Percentiles rank a stretch among this genome's conserved stretches.
Conservation (phyloP, 139 green algal species). For the Volvox africanus region DNA sequence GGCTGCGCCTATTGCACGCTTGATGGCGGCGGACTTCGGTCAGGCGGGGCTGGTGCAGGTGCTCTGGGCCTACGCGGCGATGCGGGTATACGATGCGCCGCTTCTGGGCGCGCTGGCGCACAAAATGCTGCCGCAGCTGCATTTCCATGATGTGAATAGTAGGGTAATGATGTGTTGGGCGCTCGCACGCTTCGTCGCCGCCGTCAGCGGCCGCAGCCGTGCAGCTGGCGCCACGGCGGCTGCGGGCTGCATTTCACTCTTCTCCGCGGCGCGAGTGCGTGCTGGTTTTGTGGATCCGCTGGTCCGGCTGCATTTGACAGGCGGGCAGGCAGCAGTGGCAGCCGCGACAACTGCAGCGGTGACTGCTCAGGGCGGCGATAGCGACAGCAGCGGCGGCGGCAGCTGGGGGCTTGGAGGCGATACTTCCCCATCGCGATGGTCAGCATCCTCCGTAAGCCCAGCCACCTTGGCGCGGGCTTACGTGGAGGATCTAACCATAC, state of each 20-base stretch:
- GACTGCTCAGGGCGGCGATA: neutral
- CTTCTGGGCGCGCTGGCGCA: conserved; percentile 5
- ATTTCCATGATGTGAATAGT: neutral
- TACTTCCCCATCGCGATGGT: neutral
- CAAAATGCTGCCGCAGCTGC: neutral
- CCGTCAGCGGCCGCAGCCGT: neutral
- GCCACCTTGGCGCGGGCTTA: neutral
- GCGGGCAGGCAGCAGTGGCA: neutral
- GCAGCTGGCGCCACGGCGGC: neutral
- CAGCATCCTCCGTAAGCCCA: too few relatives aligned
- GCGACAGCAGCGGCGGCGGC: neutral
- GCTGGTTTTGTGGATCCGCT: neutral
- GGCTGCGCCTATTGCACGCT: neutral
- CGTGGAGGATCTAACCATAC: neutral
- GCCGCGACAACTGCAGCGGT: neutral
- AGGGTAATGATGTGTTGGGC: conserved; percentile 38
- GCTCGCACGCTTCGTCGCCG: neutral
- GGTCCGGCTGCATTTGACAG: too few relatives aligned
- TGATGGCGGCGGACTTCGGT: conserved; percentile 20
- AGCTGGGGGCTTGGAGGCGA: neutral
- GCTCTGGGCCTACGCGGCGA: neutral
- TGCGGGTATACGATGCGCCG: neutral
- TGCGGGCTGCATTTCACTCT: neutral
- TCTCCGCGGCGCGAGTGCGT: neutral
- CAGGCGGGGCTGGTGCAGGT: conserved; percentile 13